These are phyloP conservation scores for Zasmidium angulare DNA, from an alignment of 2,329 filamentous ascomycete species.

Conservation along the genomic window DNA sequence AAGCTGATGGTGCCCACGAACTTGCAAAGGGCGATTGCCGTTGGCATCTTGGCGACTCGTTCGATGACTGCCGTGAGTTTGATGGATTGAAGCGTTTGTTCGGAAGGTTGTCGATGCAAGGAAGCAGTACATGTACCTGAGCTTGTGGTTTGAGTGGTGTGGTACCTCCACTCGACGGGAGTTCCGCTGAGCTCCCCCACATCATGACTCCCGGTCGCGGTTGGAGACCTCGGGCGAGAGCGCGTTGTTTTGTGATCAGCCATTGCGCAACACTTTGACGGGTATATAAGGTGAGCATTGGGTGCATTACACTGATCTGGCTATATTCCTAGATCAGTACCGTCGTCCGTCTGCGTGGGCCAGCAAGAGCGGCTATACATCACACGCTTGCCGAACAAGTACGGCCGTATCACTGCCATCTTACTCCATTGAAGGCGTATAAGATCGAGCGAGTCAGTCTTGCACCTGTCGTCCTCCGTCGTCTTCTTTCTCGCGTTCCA, in stretches of 20 bases:
- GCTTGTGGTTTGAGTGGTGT: neutral
- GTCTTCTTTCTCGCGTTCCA: neutral
- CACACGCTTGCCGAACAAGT: neutral
- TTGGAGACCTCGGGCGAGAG: neutral
- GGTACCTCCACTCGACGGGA: neutral
- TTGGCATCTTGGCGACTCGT: slow-evolving; percentile 30
- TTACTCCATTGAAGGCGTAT: too few species aligned
- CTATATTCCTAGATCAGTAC: too few species aligned
- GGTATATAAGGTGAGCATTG: neutral
- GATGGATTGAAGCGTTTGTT: neutral
- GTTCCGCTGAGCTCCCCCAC: neutral
- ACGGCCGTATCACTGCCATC: neutral
- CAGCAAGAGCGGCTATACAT: too few species aligned
- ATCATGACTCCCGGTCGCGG: slow-evolving; percentile 3
- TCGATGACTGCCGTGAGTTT: neutral
- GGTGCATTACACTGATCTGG: too few species aligned
- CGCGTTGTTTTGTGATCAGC: neutral
- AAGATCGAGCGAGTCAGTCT: neutral
- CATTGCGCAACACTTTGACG: neutral
- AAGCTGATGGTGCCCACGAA: slow-evolving; percentile 90
- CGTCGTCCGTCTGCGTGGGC: too few species aligned
- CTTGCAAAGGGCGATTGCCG: slow-evolving; percentile 74
- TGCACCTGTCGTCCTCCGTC: neutral
- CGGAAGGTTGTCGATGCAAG: neutral
- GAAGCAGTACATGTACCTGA: neutral